Base-by-base conservation (phyloP, 768 basidiomycete genomes). In the Cytidiella melzeri region DNA sequence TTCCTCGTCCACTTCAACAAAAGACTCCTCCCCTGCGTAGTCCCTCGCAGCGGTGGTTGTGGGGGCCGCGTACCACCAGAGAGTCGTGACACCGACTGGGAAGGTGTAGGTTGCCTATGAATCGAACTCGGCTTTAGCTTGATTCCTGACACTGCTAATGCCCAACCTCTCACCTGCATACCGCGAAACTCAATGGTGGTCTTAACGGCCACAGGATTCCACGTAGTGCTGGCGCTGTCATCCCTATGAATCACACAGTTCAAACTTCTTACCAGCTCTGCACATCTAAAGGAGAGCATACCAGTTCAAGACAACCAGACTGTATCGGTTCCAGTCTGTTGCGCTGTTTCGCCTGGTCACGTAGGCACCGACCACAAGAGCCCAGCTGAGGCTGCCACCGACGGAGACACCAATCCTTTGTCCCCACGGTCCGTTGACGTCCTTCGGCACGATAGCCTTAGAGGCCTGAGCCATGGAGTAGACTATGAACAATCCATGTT, bases 391-490 rank as follows among this genome's bases (percentile, higher is more conserved):
- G 6, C 57, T 64, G 1, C 86, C 86, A 5, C 73, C 74, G 1
- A 88, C 77, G 34, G 72, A 72, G 13, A 82, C 79, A 3, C 77
- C 82, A 39, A 88, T 80, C 12, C 87, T 75, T 57, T 83, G 71
- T 15, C 80, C 87, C 58, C 72, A 87, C 1, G 84, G 81, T 1
- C 87, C 87, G 1, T 77, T 80, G 1, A 58, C 57, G 44, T 90
- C 87, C 42, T 79, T 78, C 0, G 87, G 87, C 19, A 84, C 69
- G 46, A 83, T 74, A 2, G 84, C 86, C 62, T 85, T 85, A 20
- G 83, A 84, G 2, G 80, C 81, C 45, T 88, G 84, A 1, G 82
- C 84, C 79, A 88, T 83, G 0, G 80, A 65, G 50, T 84, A 87
- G 65, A 83, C 80, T 83, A 48, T 21, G 20, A 7, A 19, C 25